Evolutionary conservation across 441 rosid species (phyloP), one percentile per base, ranked within the genome.

Genomic region (Isatis lusitanica): DNA sequence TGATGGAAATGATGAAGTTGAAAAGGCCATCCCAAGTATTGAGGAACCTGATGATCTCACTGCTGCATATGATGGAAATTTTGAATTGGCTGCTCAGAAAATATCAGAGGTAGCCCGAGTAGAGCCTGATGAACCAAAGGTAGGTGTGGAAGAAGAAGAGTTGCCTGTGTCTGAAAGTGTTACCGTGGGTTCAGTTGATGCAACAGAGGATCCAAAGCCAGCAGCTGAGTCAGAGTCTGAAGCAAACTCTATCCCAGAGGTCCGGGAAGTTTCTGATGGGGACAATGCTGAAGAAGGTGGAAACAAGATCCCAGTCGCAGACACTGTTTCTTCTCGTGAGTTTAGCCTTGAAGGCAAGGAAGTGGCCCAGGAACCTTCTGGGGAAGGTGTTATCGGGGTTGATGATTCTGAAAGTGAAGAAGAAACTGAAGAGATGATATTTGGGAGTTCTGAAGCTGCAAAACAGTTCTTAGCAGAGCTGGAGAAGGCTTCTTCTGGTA

Each of bases 381-480:
- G 77, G 21, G 83, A 73, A 70, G 86, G 81, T n/a, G 75, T 48
- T 46, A 36, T 63, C 0, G 84, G 71, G 70, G 77, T 66, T 35
- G 86, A 80, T 67, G 90, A 81, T 63, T 81, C 86, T 13, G 79
- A 50, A 42, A 66, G 84, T 11, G 97, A 90, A 73, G 90, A 79
- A 42, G 96, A 90, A 52, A 77, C 81, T 48, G 94, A 90, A 31
- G 84, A 76, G 42, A 74, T 82, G 83, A 65, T 90, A 36, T 86
- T 87, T 85, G 91, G 87, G 78, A 82, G 81, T 82, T 80, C 96
- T 30, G 90, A 86, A 77, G 89, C 91, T 80, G 96, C 97, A 68
- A 85, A 73, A 78, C 86, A 86, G 69, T 87, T 91, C 81, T 70
- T 93, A 80, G 94, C 89, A 77, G 93, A 87, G 82, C 83, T 93